A percentile compares a stretch with the other conserved stretches of the same genome.
Conservation (phyloP, 2,329 filamentous ascomycete species). For the Biscogniauxia mediterranea region DNA sequence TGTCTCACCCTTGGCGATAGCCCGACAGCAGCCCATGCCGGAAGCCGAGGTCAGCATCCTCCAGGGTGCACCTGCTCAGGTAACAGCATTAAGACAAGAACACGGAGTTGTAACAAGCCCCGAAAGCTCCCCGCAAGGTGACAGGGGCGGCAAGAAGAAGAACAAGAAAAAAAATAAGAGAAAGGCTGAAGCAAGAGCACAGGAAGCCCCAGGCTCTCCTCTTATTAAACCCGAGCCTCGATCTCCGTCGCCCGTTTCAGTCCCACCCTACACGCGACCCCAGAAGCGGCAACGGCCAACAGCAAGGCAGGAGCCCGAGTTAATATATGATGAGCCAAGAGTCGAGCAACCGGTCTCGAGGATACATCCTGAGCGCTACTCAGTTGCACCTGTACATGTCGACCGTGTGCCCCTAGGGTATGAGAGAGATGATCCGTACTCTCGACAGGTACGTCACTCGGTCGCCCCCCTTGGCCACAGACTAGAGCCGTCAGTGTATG, state of each 20-base stretch:
- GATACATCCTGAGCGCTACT: constrained; percentile 34
- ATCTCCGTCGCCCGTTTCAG: constrained; percentile 58
- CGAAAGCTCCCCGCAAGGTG: constrained; percentile 58
- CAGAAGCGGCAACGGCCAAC: constrained; percentile 55
- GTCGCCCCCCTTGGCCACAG: constrained; percentile 28
- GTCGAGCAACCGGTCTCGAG: constrained; percentile 40
- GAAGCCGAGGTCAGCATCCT: constrained; percentile 33
- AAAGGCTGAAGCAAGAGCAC: constrained; percentile 49
- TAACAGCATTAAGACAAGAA: constrained; percentile 55
- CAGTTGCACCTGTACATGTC: constrained; percentile 15
- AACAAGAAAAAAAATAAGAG: constrained; percentile 54
- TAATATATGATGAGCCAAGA: constrained; percentile 46
- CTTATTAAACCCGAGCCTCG: constrained; percentile 65
- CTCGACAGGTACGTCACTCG: constrained; percentile 30
- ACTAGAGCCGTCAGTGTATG: constrained; percentile 29
- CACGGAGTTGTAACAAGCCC: constrained; percentile 51
- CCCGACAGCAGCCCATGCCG: constrained; percentile 35
- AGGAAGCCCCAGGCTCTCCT: constrained; percentile 47
- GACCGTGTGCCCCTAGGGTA: constrained; percentile 33
- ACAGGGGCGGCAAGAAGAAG: constrained; percentile 48
- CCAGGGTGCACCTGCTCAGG: constrained; percentile 49
- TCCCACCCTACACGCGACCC: constrained; percentile 52
- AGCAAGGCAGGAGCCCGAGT: constrained; percentile 40
- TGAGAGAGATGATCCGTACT: constrained; percentile 32
- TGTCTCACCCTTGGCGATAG: constrained; percentile 56